phyloP scores from a whole-genome alignment of 768 basidiomycete genomes.

The Psilocybe azurescens region DNA sequence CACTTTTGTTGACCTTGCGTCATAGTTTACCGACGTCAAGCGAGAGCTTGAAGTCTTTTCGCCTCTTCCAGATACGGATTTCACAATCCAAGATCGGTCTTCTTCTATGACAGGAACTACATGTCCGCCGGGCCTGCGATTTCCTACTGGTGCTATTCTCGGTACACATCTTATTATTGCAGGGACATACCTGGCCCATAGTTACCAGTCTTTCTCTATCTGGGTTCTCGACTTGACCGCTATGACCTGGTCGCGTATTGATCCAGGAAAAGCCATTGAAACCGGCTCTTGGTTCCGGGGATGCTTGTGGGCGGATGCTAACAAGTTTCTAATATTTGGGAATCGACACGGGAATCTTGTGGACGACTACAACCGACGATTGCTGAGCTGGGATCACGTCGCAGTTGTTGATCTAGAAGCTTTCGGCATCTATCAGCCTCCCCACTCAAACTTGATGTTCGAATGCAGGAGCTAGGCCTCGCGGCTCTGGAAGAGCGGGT shows the following conservation, averaged over 20 bases:
- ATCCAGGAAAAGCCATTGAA: slow-evolving; percentile 84
- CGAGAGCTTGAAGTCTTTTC: slow-evolving; percentile 94
- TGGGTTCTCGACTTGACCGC: slow-evolving; percentile 90
- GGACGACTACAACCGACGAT: slow-evolving; percentile 90
- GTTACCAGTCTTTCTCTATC: slow-evolving; percentile 93
- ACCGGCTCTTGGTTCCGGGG: slow-evolving; percentile 96
- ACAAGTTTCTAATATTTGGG: slow-evolving; percentile 90
- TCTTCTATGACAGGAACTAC: slow-evolving; percentile 78
- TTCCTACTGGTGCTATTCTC: slow-evolving; percentile 92
- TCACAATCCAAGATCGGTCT: slow-evolving; percentile 83
- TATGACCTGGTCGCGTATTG: slow-evolving; percentile 88
- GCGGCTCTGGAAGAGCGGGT: slow-evolving; percentile 81
- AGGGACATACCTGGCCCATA: slow-evolving; percentile 94
- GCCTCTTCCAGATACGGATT: slow-evolving; percentile 76
- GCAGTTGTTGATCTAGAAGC: slow-evolving; percentile 92
- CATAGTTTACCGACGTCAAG: slow-evolving; percentile 91
- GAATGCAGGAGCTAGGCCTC: slow-evolving; percentile 86
- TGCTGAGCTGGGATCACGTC: slow-evolving; percentile 92
- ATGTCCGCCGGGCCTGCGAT: slow-evolving; percentile 93
- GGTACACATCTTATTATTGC: slow-evolving; percentile 93
- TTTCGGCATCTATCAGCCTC: slow-evolving; percentile 94
- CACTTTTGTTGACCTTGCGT: slow-evolving; percentile 5
- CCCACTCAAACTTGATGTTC: slow-evolving; percentile 66
- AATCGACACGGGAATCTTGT: slow-evolving; percentile 88
- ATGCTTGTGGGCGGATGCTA: slow-evolving; percentile 83